A percentile compares a stretch with the other conserved stretches of the same genome.
Evolutionary conservation across 108 stramenopile genomes (phyloP).

Genomic region (Discostella pseudostelligera): DNA sequence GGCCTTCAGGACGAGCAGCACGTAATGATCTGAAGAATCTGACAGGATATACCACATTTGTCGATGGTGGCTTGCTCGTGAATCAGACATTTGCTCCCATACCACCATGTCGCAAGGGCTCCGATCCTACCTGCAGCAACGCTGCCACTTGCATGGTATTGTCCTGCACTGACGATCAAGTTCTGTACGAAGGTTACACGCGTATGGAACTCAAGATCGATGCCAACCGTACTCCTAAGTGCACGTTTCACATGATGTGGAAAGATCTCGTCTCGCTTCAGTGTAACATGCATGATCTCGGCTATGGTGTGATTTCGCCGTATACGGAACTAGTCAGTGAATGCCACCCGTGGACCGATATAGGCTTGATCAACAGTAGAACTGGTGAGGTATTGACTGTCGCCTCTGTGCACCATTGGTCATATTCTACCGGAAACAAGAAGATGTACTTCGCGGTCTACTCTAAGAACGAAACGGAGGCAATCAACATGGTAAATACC

Average conservation of each 20-base stretch:
- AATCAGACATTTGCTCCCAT: neutral
- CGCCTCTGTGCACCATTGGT: slow-evolving; percentile 10
- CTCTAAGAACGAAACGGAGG: neutral
- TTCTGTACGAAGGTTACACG: neutral
- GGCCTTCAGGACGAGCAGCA: neutral
- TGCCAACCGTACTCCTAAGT: neutral
- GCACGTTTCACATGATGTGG: neutral
- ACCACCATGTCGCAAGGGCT: slow-evolving; percentile 6
- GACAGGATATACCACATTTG: slow-evolving; percentile 26
- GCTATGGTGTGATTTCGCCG: neutral
- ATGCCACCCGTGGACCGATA: slow-evolving; percentile 12
- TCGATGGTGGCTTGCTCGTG: slow-evolving; percentile 12
- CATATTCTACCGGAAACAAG: neutral
- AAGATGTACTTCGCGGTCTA: slow-evolving; percentile 19
- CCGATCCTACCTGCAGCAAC: neutral
- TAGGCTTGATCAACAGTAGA: slow-evolving; percentile 2
- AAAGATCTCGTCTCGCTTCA: neutral
- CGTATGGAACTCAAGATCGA: slow-evolving; percentile 10
- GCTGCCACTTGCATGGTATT: neutral
- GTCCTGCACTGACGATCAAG: slow-evolving; percentile 3
- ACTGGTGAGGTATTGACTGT: slow-evolving; percentile 9
- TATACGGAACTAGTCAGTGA: too few relatives aligned
- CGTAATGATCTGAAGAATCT: slow-evolving; percentile 1
- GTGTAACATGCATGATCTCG: slow-evolving; percentile 3
- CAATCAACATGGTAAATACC: slow-evolving; percentile 1